phyloP scores from a whole-genome alignment of 768 basidiomycete species.

The Russula griseocarnosa region DNA sequence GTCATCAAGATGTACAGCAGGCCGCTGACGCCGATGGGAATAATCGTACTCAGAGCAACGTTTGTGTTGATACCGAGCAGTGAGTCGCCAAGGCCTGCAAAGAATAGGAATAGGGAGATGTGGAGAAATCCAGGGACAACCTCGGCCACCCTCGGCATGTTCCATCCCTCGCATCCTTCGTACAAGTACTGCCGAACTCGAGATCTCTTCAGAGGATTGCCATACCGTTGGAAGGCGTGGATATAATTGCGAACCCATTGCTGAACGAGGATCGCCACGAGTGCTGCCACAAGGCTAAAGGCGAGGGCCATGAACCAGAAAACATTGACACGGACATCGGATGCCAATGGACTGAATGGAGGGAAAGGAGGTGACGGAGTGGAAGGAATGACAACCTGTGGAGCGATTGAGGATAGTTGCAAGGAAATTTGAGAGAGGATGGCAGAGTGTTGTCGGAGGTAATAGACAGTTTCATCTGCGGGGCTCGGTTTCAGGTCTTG shows the following conservation, averaged over 20 bases:
- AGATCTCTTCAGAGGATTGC: neutral
- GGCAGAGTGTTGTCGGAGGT: neutral
- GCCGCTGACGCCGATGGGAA: neutral
- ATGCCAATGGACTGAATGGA: neutral
- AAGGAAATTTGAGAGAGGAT: neutral
- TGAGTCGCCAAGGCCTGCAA: neutral
- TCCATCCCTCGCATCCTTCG: neutral
- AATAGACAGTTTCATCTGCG: no score
- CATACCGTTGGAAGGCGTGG: neutral
- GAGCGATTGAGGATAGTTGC: neutral
- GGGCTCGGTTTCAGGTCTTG: no score
- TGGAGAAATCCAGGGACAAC: neutral
- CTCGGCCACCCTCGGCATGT: neutral
- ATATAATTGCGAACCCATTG: constrained; percentile 3
- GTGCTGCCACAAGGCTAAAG: neutral
- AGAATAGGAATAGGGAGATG: neutral
- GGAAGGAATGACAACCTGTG: neutral
- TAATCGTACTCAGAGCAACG: neutral
- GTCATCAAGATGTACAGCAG: neutral
- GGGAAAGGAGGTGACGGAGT: neutral
- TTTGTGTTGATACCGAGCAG: neutral
- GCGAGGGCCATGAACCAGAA: neutral
- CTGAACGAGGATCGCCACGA: neutral
- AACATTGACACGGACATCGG: neutral
- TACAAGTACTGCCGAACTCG: neutral